Evolutionary conservation across 306 rosid species (phyloP), one percentile per base, ranked within the genome.

Genomic region (Canavalia ensiformis): DNA sequence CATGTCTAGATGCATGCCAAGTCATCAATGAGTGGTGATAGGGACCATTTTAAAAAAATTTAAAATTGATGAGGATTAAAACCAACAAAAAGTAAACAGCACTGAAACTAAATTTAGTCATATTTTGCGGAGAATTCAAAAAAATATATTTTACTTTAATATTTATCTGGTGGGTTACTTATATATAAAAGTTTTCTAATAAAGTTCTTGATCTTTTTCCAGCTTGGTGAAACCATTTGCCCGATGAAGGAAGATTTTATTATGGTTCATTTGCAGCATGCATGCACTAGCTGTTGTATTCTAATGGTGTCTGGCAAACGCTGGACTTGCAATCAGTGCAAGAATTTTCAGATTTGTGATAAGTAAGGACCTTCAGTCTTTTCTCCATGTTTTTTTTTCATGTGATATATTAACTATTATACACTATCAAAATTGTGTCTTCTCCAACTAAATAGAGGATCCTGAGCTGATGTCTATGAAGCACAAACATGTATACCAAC

Each of bases 171-270:
- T 30, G 1, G 52, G 10, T 45, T 75, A 33, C 37, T 54, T 72
- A 5, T 60, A 46, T 67, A 50, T 49, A 30, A 45, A 71, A 30
- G 10, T 73, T 55, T 63, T 79, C 78, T 76, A 75, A 74, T 45
- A 18, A 76, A 76, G 51, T 73, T 54, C 56, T 67, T 82, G 67
- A 56, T 73, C 59, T 65, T 79, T 82, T 71, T 84, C 74, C 91
- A 96, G 99, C 97, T 96, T 73, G 99, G 99, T 77, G 99, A 96
- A 87, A 93, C 98, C 80, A 96, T 96, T 81, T 76, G 83, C 84
- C 98, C 98, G 0, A 96, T 96, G 98, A 96, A 96, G 94, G 99
- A 96, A 78, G 99, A 96, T 84, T 93, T 93, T 80, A 93, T 96
- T 69, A 93, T 96, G 98, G 99, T 96, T 86, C 99, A 96, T 89